Conservation (phyloP, 805 yeast species). For the Tanozyma kutaoensis region DNA sequence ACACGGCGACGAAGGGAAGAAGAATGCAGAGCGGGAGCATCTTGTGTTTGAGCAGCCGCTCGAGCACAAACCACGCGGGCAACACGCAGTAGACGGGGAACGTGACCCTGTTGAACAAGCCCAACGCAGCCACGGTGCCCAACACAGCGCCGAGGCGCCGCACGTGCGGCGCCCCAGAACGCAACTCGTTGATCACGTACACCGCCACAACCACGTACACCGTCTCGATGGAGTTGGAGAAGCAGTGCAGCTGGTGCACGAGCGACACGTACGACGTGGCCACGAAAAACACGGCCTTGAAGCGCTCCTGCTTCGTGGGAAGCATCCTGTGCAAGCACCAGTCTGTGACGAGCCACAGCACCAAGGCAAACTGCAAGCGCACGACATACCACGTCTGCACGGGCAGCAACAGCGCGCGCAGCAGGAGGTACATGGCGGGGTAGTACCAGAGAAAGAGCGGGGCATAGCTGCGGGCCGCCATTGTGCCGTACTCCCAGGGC, state of each 20-base stretch:
- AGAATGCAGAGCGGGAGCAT: conserved; percentile 13
- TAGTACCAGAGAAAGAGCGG: conserved; percentile 60
- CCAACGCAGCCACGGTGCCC: conserved; percentile 36
- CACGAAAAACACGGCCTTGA: conserved; percentile 34
- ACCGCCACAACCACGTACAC: conserved; percentile 35
- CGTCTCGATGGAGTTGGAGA: conserved; percentile 81
- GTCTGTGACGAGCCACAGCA: conserved; percentile 24
- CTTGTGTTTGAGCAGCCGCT: conserved; percentile 25
- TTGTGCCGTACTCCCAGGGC: conserved; percentile 75
- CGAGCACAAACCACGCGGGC: conserved; percentile 6
- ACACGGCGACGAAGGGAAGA: conserved; percentile 12
- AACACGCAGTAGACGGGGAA: too few species aligned
- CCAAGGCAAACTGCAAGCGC: conserved; percentile 34
- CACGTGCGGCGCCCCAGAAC: conserved; percentile 5
- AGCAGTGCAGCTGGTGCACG: conserved; percentile 74
- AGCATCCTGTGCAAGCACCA: conserved; percentile 32
- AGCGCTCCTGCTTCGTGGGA: conserved; percentile 34
- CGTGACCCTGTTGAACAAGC: conserved; percentile 76
- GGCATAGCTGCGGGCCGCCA: conserved; percentile 50
- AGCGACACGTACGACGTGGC: conserved; percentile 58
- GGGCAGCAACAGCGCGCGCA: conserved; percentile 31
- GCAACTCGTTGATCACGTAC: conserved; percentile 33
- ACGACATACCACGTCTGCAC: conserved; percentile 36
- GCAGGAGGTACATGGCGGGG: conserved; percentile 34
- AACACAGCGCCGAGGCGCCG: conserved; percentile 23